Evolutionary conservation across 1,139 yeast species (phyloP), one percentile per base, ranked within the genome.

Genomic region (Suhomyces yuchorum): DNA sequence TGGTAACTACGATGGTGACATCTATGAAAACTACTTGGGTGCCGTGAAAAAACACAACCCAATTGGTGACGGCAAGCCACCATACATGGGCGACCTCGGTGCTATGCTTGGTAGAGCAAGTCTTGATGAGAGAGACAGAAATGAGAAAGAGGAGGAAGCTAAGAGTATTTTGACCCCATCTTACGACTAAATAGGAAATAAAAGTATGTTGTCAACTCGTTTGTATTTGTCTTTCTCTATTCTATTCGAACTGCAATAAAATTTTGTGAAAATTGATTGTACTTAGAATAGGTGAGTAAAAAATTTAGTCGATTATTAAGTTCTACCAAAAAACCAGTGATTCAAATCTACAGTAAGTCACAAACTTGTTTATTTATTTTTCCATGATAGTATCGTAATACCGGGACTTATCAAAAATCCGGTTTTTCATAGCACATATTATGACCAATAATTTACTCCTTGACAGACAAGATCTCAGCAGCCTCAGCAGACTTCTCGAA

Each of bases 11-110:
- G 75, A 74, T 51, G 80, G 80, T 54, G 69, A 75, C 60, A 62
- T 75, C 53, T 75, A 75, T 56, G 78, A 73, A 55, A 75, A 75
- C 61, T 75, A 73, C 65, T 74, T 71, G 60, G 65, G 60, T 37
- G 61, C 62, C 36, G 75, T 75, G 46, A 72, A 73, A 61, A 52
- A 52, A 11, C 59, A 58, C 53, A 73, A 75, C 56, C 77, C 78
- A 35, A 74, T 75, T 40, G 47, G 49, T 22, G 52, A 61, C 14
- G 56, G 63, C 49, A 73, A 74, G 63, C 77, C 80, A 40, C 76
- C 77, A 33, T 75, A 75, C 59, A 63, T 70, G 42, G 62, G 51
- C 36, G 66, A 63, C 34, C 66, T 75, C 40, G 67, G 65, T 51
- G 62, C 55, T 3, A 67, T 68, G 68, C 71, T 75, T 65, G 61